Conservation (phyloP, 169 alveolate genomes). For the Plasmodium knowlesi region DNA sequence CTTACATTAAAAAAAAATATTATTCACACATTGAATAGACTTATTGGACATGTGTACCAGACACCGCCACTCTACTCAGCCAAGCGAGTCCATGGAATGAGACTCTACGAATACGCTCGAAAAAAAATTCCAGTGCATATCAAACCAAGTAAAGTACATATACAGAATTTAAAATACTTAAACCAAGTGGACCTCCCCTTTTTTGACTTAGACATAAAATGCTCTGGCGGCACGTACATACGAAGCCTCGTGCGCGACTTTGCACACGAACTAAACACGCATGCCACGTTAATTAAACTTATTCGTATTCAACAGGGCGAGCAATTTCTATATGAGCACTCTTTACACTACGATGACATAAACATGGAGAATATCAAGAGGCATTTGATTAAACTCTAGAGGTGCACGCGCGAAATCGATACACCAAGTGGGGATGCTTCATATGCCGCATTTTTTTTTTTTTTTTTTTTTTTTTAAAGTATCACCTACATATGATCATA, state of each 20-base stretch:
- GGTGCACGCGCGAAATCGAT: not conserved
- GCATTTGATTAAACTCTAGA: constrained; percentile 32
- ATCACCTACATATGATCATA: not conserved
- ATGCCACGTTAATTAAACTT: constrained; percentile 79
- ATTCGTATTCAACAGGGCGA: constrained; percentile 28
- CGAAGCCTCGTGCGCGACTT: constrained; percentile 82
- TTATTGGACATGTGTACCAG: constrained; percentile 22
- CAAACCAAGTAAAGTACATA: constrained; percentile 33
- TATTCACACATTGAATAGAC: not conserved
- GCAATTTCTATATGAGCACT: not conserved
- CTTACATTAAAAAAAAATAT: not conserved
- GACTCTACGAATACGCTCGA: constrained; percentile 79
- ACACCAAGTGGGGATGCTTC: not conserved
- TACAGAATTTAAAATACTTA: not conserved
- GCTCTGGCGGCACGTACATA: constrained; percentile 86
- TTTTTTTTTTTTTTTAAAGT: not conserved
- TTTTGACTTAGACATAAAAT: constrained; percentile 73
- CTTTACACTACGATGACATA: constrained; percentile 63
- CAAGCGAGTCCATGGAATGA: constrained; percentile 77
- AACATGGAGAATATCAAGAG: constrained; percentile 14
- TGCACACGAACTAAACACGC: constrained; percentile 76
- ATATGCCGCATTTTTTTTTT: not conserved
- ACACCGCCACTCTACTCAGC: constrained; percentile 59
- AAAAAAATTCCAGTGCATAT: constrained; percentile 74
- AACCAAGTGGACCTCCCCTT: constrained; percentile 75